Percentiles rank a stretch among this genome's conserved stretches.
These are phyloP conservation scores for Baorangia bicolor DNA, from an alignment of 768 basidiomycete genomes.

Conservation along the genomic window DNA sequence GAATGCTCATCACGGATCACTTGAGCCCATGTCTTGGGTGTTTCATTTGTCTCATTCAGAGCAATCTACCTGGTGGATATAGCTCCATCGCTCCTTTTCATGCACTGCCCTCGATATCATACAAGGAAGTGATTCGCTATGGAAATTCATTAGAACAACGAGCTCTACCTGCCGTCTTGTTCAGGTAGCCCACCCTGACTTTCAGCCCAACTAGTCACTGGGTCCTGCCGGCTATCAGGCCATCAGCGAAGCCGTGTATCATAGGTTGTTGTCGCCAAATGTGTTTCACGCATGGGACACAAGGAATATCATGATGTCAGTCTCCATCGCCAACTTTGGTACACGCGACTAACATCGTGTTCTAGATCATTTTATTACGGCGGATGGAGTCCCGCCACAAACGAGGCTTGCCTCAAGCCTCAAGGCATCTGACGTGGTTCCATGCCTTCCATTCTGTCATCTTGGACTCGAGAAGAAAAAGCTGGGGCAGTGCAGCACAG, in stretches of 20 bases:
- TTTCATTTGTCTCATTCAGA: background rate
- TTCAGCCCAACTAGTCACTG: background rate
- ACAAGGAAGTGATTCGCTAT: background rate
- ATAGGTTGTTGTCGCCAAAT: background rate
- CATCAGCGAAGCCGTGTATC: background rate
- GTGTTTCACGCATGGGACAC: background rate
- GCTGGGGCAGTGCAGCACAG: conserved; percentile 7
- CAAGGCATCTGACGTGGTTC: conserved; percentile 26
- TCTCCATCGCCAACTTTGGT: conserved; percentile 3
- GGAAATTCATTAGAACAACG: background rate
- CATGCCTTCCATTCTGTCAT: conserved; percentile 18
- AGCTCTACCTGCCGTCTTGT: background rate
- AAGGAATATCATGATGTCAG: background rate
- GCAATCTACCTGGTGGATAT: conserved; percentile 4
- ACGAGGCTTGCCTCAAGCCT: conserved; percentile 33
- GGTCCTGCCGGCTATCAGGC: background rate
- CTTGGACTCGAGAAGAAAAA: background rate
- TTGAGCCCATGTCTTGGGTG: background rate
- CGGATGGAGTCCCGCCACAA: conserved; percentile 11
- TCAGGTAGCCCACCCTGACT: background rate
- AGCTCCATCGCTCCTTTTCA: conserved; percentile 3
- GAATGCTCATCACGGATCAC: conserved; percentile 1
- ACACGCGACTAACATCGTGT: conserved; percentile 16
- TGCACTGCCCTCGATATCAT: conserved; percentile 8
- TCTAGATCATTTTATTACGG: conserved; percentile 5